A percentile compares a stretch with the other conserved stretches of the same genome.
These are phyloP conservation scores for Malus hybrid DNA, from an alignment of 331 rosid species.

Conservation along the genomic window DNA sequence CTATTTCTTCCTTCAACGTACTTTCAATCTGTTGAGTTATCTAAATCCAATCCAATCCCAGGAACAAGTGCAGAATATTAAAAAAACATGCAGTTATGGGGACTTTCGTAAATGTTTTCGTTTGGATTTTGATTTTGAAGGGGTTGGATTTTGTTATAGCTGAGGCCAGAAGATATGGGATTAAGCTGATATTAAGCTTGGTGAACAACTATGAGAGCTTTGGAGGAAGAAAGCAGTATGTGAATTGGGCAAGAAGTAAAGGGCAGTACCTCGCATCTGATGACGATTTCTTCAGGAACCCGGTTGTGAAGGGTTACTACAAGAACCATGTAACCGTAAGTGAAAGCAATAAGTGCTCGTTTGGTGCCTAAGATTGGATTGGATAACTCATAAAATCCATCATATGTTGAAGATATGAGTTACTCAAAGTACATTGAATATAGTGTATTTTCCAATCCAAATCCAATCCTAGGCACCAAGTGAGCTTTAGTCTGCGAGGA, in stretches of 20 bases:
- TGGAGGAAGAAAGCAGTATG: slow-evolving; percentile 95
- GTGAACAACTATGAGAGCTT: slow-evolving; percentile 86
- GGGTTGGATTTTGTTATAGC: slow-evolving; percentile 81
- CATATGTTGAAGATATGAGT: no score
- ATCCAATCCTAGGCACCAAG: no score
- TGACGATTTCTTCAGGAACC: slow-evolving; percentile 78
- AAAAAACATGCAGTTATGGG: background rate
- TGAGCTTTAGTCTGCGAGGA: background rate
- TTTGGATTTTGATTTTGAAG: slow-evolving; percentile 28
- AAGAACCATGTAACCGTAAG: slow-evolving; percentile 70
- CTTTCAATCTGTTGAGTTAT: no score
- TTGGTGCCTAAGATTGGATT: no score
- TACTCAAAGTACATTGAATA: no score
- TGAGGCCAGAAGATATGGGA: slow-evolving; percentile 79
- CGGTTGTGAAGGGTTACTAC: slow-evolving; percentile 71
- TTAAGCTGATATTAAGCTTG: slow-evolving; percentile 84
- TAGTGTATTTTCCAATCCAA: no score
- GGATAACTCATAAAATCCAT: no score
- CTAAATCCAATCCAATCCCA: no score
- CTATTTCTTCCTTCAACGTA: no score
- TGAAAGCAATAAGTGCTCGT: background rate
- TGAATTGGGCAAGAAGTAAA: slow-evolving; percentile 79
- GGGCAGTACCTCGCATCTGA: slow-evolving; percentile 77
- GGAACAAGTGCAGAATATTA: background rate
- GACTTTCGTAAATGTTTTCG: background rate